Percentiles rank a stretch among this genome's conserved stretches.
These are phyloP conservation scores for Eimeria mitis DNA, from an alignment of 169 alveolate species.

Conservation along the genomic window DNA sequence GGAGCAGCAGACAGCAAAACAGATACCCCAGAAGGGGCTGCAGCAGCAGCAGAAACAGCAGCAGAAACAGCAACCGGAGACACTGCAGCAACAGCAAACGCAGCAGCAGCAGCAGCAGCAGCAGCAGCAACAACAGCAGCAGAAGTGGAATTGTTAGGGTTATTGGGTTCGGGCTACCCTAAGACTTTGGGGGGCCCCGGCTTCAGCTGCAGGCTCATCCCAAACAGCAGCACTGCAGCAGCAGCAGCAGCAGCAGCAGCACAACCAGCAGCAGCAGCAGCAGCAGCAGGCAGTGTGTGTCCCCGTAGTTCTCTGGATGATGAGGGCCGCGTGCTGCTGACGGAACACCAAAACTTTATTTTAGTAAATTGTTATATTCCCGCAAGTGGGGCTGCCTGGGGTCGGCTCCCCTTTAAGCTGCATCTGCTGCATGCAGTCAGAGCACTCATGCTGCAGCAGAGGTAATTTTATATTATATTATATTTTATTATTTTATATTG, in stretches of 20 bases:
- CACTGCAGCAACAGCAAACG: neutral
- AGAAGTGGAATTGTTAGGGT: neutral
- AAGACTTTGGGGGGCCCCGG: neutral
- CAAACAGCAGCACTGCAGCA: neutral
- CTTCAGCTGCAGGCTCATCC: neutral
- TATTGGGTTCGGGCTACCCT: neutral
- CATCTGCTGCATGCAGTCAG: neutral
- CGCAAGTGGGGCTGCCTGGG: neutral
- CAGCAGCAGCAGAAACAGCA: neutral
- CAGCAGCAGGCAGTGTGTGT: neutral
- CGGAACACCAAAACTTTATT: neutral
- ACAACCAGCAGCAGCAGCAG: conserved; percentile 8
- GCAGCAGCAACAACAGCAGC: neutral
- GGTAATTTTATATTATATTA: neutral
- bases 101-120: conserved; percentile 17
- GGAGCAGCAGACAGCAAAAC: neutral
- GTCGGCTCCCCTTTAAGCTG: neutral
- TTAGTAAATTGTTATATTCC: neutral
- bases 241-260: conserved; percentile 18
- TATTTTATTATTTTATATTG: too few relatives aligned
- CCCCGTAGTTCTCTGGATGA: neutral
- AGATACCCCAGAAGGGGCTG: neutral
- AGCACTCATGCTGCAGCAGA: conserved; percentile 9
- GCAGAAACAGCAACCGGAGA: neutral
- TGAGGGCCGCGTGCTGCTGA: conserved; percentile 2